phyloP scores from a whole-genome alignment of 73 alveolate species.

The Tetrahymena elliotti region DNA sequence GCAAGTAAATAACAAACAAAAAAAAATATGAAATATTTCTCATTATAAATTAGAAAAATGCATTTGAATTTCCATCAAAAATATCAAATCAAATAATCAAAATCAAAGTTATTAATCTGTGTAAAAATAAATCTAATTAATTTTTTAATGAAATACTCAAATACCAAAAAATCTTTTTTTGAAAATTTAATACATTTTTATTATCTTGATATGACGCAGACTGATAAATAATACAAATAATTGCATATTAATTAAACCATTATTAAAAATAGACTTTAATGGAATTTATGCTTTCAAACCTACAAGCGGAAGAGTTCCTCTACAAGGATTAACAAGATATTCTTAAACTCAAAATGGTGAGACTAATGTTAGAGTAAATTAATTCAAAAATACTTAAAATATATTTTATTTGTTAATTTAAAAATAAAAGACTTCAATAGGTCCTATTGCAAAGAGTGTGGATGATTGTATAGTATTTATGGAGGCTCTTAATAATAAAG shows the following conservation, averaged over 20 bases:
- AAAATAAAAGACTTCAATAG: not conserved
- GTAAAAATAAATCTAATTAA: no score
- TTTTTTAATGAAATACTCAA: not conserved
- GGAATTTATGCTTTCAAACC: constrained; percentile 69
- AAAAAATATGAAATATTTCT: not conserved
- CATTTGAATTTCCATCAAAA: not conserved
- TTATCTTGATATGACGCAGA: not conserved
- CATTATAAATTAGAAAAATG: not conserved
- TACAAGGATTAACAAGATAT: not conserved
- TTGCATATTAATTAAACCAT: not conserved
- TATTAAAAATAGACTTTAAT: constrained; percentile 11
- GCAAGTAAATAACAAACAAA: not conserved
- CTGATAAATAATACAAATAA: no score
- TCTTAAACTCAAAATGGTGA: not conserved
- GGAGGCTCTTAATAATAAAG: not conserved
- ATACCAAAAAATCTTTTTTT: no score
- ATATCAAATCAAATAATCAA: not conserved
- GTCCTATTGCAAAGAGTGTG: not conserved
- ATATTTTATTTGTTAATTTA: no score
- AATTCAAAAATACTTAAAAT: not conserved
- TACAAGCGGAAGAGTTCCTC: constrained; percentile 27
- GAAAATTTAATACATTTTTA: no score
- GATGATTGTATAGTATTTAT: not conserved
- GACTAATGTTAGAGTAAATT: not conserved
- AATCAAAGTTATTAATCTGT: not conserved